Conservation (phyloP, 257 asterid species). For the Galeopsis tetrahit region DNA sequence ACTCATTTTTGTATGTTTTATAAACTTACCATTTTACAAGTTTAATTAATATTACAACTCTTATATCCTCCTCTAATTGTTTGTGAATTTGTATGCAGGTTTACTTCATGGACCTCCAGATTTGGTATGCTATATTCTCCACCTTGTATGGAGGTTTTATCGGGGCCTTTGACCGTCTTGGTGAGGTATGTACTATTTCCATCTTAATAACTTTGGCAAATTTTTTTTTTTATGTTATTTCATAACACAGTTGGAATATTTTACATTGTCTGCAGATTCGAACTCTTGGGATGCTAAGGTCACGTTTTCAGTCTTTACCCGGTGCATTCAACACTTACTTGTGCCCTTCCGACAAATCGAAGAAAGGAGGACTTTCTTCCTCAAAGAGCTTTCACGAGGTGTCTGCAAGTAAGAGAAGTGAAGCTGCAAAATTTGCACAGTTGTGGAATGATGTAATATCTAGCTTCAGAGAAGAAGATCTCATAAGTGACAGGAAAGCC, state of each 20-base stretch:
- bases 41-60: conserved; percentile 17
- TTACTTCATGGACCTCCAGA: conserved; percentile 95
- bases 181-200: conserved; percentile 65
- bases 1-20: conserved; percentile 67
- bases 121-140: conserved; percentile 90
- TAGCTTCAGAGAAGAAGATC: conserved; percentile 98
- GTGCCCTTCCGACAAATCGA: conserved; percentile 75
- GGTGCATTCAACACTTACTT: conserved; percentile 90
- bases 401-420: conserved; percentile 76
- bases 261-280: conserved; percentile 64
- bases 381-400: conserved; percentile 72
- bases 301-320: conserved; percentile 94
- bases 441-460: conserved; percentile 93
- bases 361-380: conserved; percentile 70
- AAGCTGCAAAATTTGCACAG: conserved; percentile 97
- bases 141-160: conserved; percentile 88
- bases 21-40: conserved; percentile 32
- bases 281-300: conserved; percentile 93
- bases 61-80: conserved; percentile 15
- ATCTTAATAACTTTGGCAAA: conserved; percentile 15
- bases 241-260: not conserved
- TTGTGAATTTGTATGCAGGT: conserved; percentile 60
- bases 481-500: conserved; percentile 88
- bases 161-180: conserved; percentile 97
- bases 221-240: not conserved